Evolutionary conservation across 2,329 filamentous ascomycete genomes (phyloP).

Genomic region (Leptographium flavum): DNA sequence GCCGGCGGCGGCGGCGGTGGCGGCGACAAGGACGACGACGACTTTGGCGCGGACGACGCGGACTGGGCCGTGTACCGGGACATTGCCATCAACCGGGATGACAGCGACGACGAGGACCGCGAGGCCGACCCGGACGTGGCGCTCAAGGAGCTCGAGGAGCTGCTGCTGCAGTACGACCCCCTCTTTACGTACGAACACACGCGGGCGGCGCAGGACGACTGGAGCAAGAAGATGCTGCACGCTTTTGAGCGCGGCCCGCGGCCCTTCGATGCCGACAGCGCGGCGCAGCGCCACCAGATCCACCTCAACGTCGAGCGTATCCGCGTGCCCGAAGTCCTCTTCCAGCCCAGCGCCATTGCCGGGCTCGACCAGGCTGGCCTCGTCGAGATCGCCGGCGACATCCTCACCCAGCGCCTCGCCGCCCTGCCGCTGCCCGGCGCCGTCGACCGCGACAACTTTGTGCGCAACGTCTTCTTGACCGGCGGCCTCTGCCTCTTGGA

Average conservation of each 20-base stretch:
- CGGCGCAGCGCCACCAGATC: slow-evolving; percentile 70
- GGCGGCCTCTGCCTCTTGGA: slow-evolving; percentile 83
- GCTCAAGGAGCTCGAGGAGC: slow-evolving; percentile 65
- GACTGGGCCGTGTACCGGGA: slow-evolving; percentile 97
- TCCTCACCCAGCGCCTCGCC: slow-evolving; percentile 68
- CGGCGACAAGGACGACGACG: slow-evolving; percentile 65
- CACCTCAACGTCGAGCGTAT: slow-evolving; percentile 96
- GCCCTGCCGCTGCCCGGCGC: slow-evolving; percentile 27
- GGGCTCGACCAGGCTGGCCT: slow-evolving; percentile 88
- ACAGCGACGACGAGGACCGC: slow-evolving; percentile 79
- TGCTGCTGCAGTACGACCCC: slow-evolving; percentile 75
- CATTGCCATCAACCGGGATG: slow-evolving; percentile 55
- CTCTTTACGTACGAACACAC: slow-evolving; percentile 87
- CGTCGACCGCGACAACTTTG: slow-evolving; percentile 48
- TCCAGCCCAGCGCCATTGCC: slow-evolving; percentile 73
- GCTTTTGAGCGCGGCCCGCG: slow-evolving; percentile 80
- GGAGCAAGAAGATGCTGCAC: slow-evolving; percentile 84
- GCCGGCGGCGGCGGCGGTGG: slow-evolving; percentile 66
- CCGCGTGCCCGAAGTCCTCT: slow-evolving; percentile 82
- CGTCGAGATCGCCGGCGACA: slow-evolving; percentile 81
- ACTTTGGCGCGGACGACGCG: slow-evolving; percentile 91
- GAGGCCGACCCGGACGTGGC: slow-evolving; percentile 70
- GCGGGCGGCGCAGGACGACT: slow-evolving; percentile 82
- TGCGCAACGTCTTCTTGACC: slow-evolving; percentile 83
- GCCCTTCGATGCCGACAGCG: slow-evolving; percentile 67